Evolutionary conservation across 2,329 filamentous ascomycete genomes (phyloP).

Genomic region (Penicillium sclerotiorum): DNA sequence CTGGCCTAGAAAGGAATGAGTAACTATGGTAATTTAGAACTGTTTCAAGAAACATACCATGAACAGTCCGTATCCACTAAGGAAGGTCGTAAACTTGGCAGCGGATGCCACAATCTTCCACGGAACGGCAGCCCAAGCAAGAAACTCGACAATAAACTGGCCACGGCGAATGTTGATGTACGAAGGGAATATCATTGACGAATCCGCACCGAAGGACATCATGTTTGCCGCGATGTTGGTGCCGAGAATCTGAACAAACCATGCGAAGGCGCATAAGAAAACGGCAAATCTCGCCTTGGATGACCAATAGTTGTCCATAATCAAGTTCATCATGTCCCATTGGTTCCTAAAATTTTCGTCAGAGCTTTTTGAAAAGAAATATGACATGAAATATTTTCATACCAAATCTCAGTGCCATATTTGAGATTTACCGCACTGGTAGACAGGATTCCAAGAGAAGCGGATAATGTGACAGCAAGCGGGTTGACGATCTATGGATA

Average conservation of each 20-base stretch:
- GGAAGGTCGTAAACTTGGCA: constrained; percentile 5
- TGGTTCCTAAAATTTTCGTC: not conserved
- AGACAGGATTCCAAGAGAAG: constrained; percentile 2
- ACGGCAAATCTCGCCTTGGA: constrained; percentile 4
- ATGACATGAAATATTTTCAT: not conserved
- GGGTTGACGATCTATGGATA: constrained; percentile 2
- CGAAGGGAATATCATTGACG: constrained; percentile 2
- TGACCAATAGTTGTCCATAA: constrained; percentile 5
- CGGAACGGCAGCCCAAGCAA: constrained; percentile 4
- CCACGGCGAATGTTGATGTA: constrained; percentile 5
- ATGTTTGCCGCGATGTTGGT: constrained; percentile 8
- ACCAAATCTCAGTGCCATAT: constrained; percentile 5
- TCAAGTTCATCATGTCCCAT: constrained; percentile 10
- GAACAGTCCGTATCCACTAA: constrained; percentile 4
- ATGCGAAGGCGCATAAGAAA: constrained; percentile 6
- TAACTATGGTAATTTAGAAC: not conserved
- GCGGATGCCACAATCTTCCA: constrained; percentile 5
- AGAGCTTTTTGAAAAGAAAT: not conserved
- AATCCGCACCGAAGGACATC: constrained; percentile 7
- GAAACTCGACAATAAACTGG: constrained; percentile 1
- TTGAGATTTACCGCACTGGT: constrained; percentile 7
- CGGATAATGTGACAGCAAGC: constrained; percentile 3
- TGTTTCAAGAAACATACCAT: not conserved
- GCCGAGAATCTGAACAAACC: constrained; percentile 6
- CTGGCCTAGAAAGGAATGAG: not conserved